Evolutionary conservation across 495 filamentous ascomycete genomes (phyloP).

Genomic region (Amphirosellinia nigrospora): DNA sequence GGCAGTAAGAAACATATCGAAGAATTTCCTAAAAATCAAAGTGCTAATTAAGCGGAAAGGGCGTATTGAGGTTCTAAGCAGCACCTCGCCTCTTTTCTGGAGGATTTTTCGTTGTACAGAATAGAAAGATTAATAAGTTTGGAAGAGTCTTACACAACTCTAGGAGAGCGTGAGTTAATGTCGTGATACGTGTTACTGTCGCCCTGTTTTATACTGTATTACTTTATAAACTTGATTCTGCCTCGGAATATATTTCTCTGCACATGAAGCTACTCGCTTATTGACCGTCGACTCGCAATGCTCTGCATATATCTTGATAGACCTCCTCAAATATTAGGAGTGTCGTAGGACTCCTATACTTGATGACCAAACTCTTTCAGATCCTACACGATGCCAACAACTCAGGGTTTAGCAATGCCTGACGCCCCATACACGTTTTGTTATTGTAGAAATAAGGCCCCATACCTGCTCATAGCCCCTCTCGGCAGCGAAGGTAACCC

Average conservation of each 20-base stretch:
- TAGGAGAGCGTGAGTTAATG: background rate
- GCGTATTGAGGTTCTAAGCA: background rate
- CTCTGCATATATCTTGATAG: background rate
- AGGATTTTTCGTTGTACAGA: background rate
- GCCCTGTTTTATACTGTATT: background rate
- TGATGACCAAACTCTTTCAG: background rate
- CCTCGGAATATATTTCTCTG: background rate
- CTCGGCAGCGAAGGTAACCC: background rate
- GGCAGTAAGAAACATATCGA: background rate
- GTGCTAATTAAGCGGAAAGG: background rate
- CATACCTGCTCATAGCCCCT: constrained; percentile 5
- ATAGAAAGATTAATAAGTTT: background rate
- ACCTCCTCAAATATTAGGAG: background rate
- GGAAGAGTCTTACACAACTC: background rate
- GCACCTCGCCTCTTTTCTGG: background rate
- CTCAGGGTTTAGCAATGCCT: background rate
- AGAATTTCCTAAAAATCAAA: background rate
- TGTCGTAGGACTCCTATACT: background rate
- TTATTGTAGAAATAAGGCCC: background rate
- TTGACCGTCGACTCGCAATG: background rate
- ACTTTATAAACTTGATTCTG: background rate
- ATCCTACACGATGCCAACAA: background rate
- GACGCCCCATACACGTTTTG: background rate
- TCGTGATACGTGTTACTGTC: background rate
- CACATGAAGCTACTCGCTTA: background rate